Base-by-base conservation (phyloP, 139 green algal genomes). In the Pseudopediastrum boryanum region DNA sequence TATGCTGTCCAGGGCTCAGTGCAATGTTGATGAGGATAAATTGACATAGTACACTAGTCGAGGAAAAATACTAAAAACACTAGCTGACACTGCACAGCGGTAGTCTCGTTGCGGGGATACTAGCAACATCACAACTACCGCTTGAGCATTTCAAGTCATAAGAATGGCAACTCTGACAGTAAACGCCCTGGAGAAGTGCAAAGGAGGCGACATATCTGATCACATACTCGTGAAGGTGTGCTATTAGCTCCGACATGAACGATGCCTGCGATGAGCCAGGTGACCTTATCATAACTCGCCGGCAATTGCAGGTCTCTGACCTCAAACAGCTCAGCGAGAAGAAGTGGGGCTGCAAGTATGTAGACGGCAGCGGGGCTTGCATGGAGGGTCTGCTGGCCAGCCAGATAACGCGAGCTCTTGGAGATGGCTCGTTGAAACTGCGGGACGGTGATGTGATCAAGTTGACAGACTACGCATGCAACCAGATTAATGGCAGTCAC, bases 321-420 rank as follows among this genome's bases (percentile, higher is more conserved):
- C 39, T 89, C 5, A 66, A 87, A 54, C 70, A 68, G 10, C 27
- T 69, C 5, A 50, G 21, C 7, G 75, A 75, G 41, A 83, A 67
- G 35, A 89, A 89, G 61, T 84, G 83, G 33, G 77, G 72, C 12
- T 90, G 79, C 67, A 27, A 67, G 1, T 50, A 90, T 2, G 81
- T 72, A 2, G 88, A 93, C 29, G 89, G 89, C 29, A 80, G 65
- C 50, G 83, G 77, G 5, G 63, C 69, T 16, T 62, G 61, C 6
- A 80, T 91, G 29, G 50, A 72, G 10, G 84, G 79, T 44, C 38
- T 87, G 0, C 67, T 93, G 5, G 82, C 83, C 3, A 82, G 78
- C 0, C 83, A 92, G 56, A 16, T 72, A 43, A 38, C 19, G 51
- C 19, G 48, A 33, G 16, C 39, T n/a, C 31, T 78, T 46, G 31